Conservation (phyloP, 208 protist species). For the Trypanosoma rangeli region DNA sequence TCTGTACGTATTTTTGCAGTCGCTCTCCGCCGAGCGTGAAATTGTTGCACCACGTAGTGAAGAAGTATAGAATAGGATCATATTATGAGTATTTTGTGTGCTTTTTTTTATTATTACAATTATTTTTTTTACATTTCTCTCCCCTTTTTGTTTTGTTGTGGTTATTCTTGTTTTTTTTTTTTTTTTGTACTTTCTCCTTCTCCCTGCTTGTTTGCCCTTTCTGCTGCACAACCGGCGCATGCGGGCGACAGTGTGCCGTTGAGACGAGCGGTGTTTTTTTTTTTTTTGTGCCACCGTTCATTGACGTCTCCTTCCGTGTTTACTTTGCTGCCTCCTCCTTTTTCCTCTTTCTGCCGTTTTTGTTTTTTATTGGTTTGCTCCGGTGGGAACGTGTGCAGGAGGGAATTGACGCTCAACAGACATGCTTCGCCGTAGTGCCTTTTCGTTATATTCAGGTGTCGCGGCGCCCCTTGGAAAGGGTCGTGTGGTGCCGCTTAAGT, state of each 20-base stretch:
- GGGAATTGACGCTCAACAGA: not conserved
- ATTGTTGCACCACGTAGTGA: constrained; percentile 25
- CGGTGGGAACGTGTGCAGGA: not conserved
- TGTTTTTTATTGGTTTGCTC: not conserved
- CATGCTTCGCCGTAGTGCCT: constrained; percentile 70
- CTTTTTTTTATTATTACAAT: too few relatives aligned
- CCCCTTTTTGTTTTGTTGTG: not conserved
- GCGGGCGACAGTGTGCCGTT: too few relatives aligned
- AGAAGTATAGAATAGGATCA: constrained; percentile 2
- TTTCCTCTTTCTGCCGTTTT: not conserved
- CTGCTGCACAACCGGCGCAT: too few relatives aligned
- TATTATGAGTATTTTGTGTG: not conserved
- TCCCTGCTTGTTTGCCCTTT: constrained; percentile 15
- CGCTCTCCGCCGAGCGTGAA: constrained; percentile 18
- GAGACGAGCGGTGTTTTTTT: too few relatives aligned
- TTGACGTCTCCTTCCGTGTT: not conserved
- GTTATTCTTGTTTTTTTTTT: constrained; percentile 17
- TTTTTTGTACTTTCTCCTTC: constrained; percentile 1
- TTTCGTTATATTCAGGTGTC: constrained; percentile 57
- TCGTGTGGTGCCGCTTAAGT: constrained; percentile 79
- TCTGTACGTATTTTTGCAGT: constrained; percentile 20
- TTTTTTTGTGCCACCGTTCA: constrained; percentile 3
- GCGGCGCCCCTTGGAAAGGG: constrained; percentile 73
- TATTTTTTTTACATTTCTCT: too few relatives aligned
- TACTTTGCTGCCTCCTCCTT: constrained; percentile 1